Conservation (phyloP, 352 stramenopile genomes). For the Blastocystis sp. region DNA sequence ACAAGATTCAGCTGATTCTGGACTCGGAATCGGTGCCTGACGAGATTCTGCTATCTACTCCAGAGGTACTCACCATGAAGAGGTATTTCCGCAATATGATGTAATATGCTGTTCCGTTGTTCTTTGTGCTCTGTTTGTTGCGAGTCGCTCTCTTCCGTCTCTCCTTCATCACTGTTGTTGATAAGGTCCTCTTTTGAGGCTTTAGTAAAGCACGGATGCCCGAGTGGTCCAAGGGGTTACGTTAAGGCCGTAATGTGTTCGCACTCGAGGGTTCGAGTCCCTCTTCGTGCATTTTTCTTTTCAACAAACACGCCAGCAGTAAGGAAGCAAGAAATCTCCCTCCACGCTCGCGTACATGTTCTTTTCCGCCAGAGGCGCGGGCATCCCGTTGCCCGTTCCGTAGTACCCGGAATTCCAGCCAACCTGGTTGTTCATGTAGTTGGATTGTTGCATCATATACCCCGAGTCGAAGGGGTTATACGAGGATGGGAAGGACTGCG, state of each 20-base stretch:
- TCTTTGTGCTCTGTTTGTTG: background rate
- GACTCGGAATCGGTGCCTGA: slow-evolving; percentile 18
- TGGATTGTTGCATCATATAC: background rate
- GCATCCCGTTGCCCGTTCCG: background rate
- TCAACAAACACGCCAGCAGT: background rate
- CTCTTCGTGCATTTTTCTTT: background rate
- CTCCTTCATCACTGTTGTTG: background rate
- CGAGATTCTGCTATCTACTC: slow-evolving; percentile 6
- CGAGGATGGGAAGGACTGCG: background rate
- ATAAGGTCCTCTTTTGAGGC: background rate
- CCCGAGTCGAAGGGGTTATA: background rate
- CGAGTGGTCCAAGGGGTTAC: background rate
- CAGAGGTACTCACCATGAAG: slow-evolving; percentile 43
- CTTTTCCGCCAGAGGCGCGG: background rate
- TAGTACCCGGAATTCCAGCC: background rate
- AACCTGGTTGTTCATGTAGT: background rate
- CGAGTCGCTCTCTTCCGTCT: background rate
- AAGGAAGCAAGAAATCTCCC: background rate
- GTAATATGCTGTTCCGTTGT: background rate
- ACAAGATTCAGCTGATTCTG: slow-evolving; percentile 38
- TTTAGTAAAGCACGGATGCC: background rate
- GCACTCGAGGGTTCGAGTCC: background rate
- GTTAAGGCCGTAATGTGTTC: background rate
- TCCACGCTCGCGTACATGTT: background rate
- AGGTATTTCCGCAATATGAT: slow-evolving; percentile 63